phyloP scores from a whole-genome alignment of 1,139 yeast species.

The Candida anutae region DNA sequence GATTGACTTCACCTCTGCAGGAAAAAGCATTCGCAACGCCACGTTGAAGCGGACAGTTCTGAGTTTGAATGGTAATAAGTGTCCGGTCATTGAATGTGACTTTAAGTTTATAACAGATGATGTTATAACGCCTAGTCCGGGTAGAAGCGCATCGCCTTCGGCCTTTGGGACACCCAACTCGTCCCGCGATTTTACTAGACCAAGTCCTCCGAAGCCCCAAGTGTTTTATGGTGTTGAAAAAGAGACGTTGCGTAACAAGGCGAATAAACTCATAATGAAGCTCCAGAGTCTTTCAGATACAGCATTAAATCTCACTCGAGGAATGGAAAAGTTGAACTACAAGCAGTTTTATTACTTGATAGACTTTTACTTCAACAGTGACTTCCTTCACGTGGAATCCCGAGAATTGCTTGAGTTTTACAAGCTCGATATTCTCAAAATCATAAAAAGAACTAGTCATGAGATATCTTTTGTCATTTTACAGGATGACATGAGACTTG shows the following conservation, averaged over 20 bases:
- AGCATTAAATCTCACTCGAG: slow-evolving; percentile 14
- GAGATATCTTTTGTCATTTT: no score
- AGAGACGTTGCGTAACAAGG: slow-evolving; percentile 2
- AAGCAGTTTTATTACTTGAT: slow-evolving; percentile 27
- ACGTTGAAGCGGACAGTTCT: slow-evolving; percentile 9
- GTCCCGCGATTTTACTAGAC: background rate
- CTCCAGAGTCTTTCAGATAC: slow-evolving; percentile 23
- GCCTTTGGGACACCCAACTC: background rate
- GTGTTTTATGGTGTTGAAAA: background rate
- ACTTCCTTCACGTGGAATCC: slow-evolving; percentile 12
- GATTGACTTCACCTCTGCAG: slow-evolving; percentile 17
- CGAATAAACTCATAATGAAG: slow-evolving; percentile 6
- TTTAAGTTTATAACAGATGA: slow-evolving; percentile 30
- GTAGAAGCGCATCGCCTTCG: background rate
- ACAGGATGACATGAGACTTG: no score
- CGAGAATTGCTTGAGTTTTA: slow-evolving; percentile 19
- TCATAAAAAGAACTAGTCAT: slow-evolving; percentile 12
- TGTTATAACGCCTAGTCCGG: slow-evolving; percentile 2
- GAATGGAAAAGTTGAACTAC: slow-evolving; percentile 15
- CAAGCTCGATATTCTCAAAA: slow-evolving; percentile 17
- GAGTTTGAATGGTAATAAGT: slow-evolving; percentile 11
- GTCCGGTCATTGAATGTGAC: slow-evolving; percentile 39
- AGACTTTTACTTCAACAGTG: slow-evolving; percentile 22
- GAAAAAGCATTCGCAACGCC: slow-evolving; percentile 2
- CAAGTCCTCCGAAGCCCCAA: background rate